Evolutionary conservation across 768 basidiomycete genomes (phyloP), one percentile per base, ranked within the genome.

Genomic region (Mycena galopus): DNA sequence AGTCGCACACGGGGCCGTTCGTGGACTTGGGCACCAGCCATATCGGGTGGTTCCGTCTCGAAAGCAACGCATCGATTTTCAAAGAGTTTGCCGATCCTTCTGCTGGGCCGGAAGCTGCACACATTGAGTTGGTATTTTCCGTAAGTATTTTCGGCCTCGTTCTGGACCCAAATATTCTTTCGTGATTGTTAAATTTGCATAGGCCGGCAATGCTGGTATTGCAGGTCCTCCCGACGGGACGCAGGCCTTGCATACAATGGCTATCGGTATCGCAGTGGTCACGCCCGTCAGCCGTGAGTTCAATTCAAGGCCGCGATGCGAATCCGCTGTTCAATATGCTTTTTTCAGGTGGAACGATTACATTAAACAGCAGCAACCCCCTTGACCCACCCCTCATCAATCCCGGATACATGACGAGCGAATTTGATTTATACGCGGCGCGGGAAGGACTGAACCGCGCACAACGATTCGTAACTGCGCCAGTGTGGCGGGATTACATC

Each of bases 51-150:
- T 33, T 77, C 12, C 65, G 81, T 11, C 53, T 86, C 30, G 78
- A 80, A 5, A 42, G 64, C 1, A 75, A 82, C 51, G 73, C 81
- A 3, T 59, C 81, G 5, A 77, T 85, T 32, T 79, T 83, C 59
- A 51, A 80, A 17, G 73, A 65, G 16, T 75, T 76, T 29, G 66
- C 73, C 3, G 85, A 86, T 71, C 84, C 85, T 37, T 70, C 84
- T 1, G 72, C 83, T 32, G 86, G 86, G 0, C 79, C 81, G 14
- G 76, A 75, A 12, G 17, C 17, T 44, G 11, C 42, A 44, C 35
- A 37, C 14, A 7, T 37, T 37, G 35, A 37, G 35, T 62, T 83
- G 3, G 65, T 81, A 1, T 77, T 84, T 25, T 2, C 10, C 27
- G 50, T 23, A 27, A 51, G 42, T 44, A 7, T 44, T 44, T 44